Evolutionary conservation across 2,329 filamentous ascomycete genomes (phyloP), one percentile per base, ranked within the genome.

Genomic region (Penicillium sp.): DNA sequence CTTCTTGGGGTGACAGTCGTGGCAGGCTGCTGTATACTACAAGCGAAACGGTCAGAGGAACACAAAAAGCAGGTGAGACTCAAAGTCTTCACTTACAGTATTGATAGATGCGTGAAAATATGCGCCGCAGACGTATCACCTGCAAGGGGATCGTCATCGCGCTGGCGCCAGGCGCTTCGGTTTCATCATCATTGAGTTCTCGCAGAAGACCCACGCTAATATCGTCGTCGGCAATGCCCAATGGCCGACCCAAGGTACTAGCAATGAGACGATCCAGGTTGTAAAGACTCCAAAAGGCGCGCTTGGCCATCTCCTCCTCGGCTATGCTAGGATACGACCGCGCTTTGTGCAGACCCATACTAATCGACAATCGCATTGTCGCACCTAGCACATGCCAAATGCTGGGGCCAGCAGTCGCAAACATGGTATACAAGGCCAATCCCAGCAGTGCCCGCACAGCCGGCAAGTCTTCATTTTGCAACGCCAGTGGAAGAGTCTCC

Each of bases 271-370:
- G 69, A 49, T 77, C 75, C 2, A 77, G 66, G n/a, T 76, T 76
- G 55, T 77, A 77, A 8, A 75, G 64, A 61, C 73, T 75, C 75
- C 75, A 77, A 56, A 77, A 77, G 1, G 71, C 72, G n/a, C 75
- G 72, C 53, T 75, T 76, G 2, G 70, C 62, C 68, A 76, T 72
- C 50, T 77, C 73, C 31, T 74, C 69, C 44, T 75, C 74, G 8
- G 69, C 47, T 42, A 69, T 29, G 48, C 61, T 69, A 4, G 68
- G 53, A 34, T 66, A 61, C 1, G 66, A 62, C 24, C 68, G 66
- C 16, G 60, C 56, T 46, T 74, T 74, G 58, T 76, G 73, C 16
- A 76, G 49, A 11, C 71, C 72, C 22, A 76, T 61, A 48, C 74
- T 75, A 9, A 68, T 73, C 1, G 74, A 68, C 32, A 76, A 64